Conservation (phyloP, 805 yeast genomes). For the Yamadazyma akitaensis region DNA sequence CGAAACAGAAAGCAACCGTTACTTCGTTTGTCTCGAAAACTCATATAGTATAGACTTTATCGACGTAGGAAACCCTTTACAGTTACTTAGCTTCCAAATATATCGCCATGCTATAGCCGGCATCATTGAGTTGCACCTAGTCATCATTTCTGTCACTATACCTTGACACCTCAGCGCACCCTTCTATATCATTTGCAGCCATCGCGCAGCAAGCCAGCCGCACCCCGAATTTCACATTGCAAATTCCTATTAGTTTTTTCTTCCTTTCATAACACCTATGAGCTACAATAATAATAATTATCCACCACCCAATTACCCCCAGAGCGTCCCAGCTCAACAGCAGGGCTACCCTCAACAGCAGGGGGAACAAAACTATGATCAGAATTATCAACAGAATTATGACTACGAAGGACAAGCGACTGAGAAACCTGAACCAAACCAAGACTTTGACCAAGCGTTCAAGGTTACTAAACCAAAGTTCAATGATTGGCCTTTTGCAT, state of each 20-base stretch:
- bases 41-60: no score
- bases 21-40: no score
- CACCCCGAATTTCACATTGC: conserved; percentile 9
- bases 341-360: conserved; percentile 14
- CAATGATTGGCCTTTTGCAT: conserved; percentile 71
- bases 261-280: conserved; percentile 1
- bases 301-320: conserved; percentile 6
- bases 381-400: conserved; percentile 10
- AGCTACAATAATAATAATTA: conserved; percentile 11
- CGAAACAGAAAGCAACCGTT: no score
- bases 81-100: no score
- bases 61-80: no score
- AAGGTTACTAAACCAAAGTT: conserved; percentile 57
- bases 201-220: conserved; percentile 9
- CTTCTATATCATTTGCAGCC: background rate
- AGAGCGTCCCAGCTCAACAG: conserved; percentile 14
- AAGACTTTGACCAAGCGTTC: conserved; percentile 63
- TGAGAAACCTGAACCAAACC: conserved; percentile 34
- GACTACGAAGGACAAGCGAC: conserved; percentile 30
- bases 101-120: no score
- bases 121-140: no score
- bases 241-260: background rate
- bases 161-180: background rate
- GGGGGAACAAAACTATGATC: conserved; percentile 2
- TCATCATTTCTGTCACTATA: no score